Base-by-base conservation (phyloP, 768 basidiomycete genomes). In the Rhizopogon salebrosus region DNA sequence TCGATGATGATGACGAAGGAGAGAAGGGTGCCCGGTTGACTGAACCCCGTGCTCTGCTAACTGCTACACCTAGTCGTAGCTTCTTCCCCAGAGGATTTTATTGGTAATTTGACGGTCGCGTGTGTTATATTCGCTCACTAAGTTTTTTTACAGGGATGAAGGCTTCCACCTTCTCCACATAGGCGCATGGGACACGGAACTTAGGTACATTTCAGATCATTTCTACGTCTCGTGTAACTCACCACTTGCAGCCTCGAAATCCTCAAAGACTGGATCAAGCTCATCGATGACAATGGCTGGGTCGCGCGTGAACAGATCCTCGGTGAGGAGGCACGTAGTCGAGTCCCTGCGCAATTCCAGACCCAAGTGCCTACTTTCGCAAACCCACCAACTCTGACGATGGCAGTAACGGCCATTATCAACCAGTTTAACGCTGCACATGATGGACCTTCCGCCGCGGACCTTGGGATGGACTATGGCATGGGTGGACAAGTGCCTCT, bases 81-180 rank as follows among this genome's bases (percentile, higher is more conserved):
- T 98, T 98, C 75, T 98, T 98, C 76, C 95, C 95, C 0, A 78
- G 95, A 66, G 95, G 95, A 16, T 98, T 98, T 70, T 98, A 98
- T 69, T 98, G 95, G 90, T 89, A 67, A 48, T 66, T 40, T 43
- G n/a, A n/a, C 27, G 51, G 52, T 23, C 26, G 6, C 3, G 1
- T 6, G 43, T n/a, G 11, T 16, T 31, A 41, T 39, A 26, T 41
- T 53, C 34, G 34, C 39, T 42, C 11, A 24, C 48, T 53, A 23
- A 50, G 22, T 18, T 42, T 49, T 18, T 42, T 49, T 43, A 10
- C 61, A 92, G 90, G 95, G 95, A 98, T 67, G 95, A 98, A 70
- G 95, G 95, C 1, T 98, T 98, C 76, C 95, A 98, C 70, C 71
- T 98, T 27, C 70, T 93, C 31, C 86, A 95, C 58, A 90, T 98